Percentiles rank a stretch among this genome's conserved stretches.
Conservation (phyloP, 23 red algal genomes). For the Gracilaria gracilis region DNA sequence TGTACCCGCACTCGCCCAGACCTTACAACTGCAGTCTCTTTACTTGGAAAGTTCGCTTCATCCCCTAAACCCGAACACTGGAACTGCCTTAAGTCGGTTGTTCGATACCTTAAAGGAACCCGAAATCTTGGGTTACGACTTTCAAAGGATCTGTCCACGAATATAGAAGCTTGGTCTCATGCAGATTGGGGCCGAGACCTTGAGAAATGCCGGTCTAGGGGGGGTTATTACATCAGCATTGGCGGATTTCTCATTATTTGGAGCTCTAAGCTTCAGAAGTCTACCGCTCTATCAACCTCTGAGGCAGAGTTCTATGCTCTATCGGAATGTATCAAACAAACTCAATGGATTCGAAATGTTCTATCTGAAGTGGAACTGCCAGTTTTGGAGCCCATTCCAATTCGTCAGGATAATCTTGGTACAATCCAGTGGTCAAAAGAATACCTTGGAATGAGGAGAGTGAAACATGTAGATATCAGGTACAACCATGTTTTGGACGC, state of each 20-base stretch:
- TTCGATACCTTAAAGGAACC: conserved; percentile 14
- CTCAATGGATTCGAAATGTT: neutral
- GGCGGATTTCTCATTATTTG: neutral
- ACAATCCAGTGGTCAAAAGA: conserved; percentile 33
- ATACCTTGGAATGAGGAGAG: neutral
- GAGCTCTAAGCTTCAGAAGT: conserved; percentile 3
- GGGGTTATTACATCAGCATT: too few relatives aligned
- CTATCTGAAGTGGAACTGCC: neutral
- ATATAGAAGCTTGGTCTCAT: neutral
- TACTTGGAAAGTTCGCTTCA: conserved; percentile 21
- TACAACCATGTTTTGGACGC: neutral
- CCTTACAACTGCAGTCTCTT: neutral
- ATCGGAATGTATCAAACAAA: neutral
- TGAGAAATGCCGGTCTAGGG: neutral
- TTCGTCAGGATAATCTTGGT: conserved; percentile 22
- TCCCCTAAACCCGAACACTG: neutral
- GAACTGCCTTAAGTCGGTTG: neutral
- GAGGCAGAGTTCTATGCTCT: conserved; percentile 49
- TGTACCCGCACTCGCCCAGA: conserved; percentile 17
- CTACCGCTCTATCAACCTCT: neutral
- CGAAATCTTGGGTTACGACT: neutral
- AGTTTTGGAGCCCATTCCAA: neutral
- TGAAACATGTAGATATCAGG: conserved; percentile 5
- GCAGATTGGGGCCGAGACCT: conserved; percentile 40
- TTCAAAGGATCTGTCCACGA: too few relatives aligned